Base-by-base conservation (phyloP, 768 basidiomycete species). In the Cystofilobasidium capitatum region DNA sequence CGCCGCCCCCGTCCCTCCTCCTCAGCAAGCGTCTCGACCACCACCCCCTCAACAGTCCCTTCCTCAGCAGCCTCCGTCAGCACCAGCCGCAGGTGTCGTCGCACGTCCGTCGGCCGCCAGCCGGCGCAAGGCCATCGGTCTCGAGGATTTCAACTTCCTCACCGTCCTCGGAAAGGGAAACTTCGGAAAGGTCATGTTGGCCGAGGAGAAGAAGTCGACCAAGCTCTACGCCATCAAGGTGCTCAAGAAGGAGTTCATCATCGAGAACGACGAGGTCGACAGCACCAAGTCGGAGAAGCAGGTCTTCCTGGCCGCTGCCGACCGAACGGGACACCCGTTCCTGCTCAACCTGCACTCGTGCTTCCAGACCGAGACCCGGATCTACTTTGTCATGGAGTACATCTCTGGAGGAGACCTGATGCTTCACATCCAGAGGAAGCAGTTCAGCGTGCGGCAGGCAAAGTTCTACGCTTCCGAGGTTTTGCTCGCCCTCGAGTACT, bases 191-290 rank as follows among this genome's bases (percentile, higher is more conserved):
- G 96, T 99, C 78, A 99, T 99, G 96, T 80, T 99, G 68, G 96
- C 96, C 13, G 96, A 99, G 78, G 96, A 99, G 82, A 99, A 99
- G 84, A 86, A 82, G 77, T 83, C 85, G 60, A 89, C 85, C 72
- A 85, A 83, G 60, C 78, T 98, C 65, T 98, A 88, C 75, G 96
- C 96, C n/a, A 97, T 99, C 81, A 99, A 99, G 79, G 96, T 99
- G n/a, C 76, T 99, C 76, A 99, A 99, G 83, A 99, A 99, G 76
- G 96, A 98, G 79, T 98, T 99, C 75, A 98, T 99, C 77, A 98
- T 99, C 73, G 96, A 99, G 77, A 98, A 99, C 70, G 96, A 99
- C 77, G 96, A 98, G 81, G 92, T 99, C 3, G 96, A 98, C 79
- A 98, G 96, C 73, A 98, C 96, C 24, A 93, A 94, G 69, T 98